Evolutionary conservation across 2,329 filamentous ascomycete genomes (phyloP).

Genomic region (Fusarium acutatum): DNA sequence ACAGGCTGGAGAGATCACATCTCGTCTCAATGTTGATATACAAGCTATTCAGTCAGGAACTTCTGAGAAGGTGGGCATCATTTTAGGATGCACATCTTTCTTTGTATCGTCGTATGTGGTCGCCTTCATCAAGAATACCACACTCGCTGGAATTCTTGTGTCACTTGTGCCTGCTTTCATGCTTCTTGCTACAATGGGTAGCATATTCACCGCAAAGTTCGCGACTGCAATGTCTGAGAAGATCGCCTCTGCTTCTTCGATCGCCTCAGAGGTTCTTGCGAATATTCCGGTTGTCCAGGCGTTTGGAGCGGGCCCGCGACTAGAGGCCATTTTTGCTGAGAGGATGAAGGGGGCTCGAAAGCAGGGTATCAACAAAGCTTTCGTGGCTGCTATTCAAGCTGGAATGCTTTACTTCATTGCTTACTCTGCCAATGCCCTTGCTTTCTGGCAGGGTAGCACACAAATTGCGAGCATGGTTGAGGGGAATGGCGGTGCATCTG

Average conservation of each 20-base stretch:
- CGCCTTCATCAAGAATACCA: conserved; percentile 70
- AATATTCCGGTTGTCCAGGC: conserved; percentile 70
- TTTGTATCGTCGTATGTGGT: conserved; percentile 74
- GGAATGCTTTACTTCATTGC: conserved; percentile 73
- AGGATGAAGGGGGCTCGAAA: conserved; percentile 59
- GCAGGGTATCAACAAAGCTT: conserved; percentile 66
- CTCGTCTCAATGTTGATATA: conserved; percentile 71
- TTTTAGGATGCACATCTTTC: conserved; percentile 68
- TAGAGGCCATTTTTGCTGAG: conserved; percentile 67
- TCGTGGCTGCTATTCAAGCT: conserved; percentile 64
- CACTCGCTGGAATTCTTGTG: conserved; percentile 70
- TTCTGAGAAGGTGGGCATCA: conserved; percentile 75
- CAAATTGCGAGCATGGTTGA: conserved; percentile 54
- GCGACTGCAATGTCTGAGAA: conserved; percentile 59
- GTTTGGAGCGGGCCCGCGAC: conserved; percentile 65
- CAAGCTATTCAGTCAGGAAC: conserved; percentile 73
- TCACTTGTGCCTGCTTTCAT: conserved; percentile 71
- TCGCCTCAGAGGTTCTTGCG: conserved; percentile 69
- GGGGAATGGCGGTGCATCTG: conserved; percentile 47
- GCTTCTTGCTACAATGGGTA: conserved; percentile 64
- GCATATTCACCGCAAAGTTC: conserved; percentile 63
- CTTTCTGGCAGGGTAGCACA: conserved; percentile 73
- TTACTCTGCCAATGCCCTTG: conserved; percentile 71
- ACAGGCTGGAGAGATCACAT: conserved; percentile 69
- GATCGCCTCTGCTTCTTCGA: conserved; percentile 66